Percentiles rank a stretch among this genome's conserved stretches.
These are phyloP conservation scores for Brettanomyces naardenensis DNA, from an alignment of 805 yeast species.

Conservation along the genomic window DNA sequence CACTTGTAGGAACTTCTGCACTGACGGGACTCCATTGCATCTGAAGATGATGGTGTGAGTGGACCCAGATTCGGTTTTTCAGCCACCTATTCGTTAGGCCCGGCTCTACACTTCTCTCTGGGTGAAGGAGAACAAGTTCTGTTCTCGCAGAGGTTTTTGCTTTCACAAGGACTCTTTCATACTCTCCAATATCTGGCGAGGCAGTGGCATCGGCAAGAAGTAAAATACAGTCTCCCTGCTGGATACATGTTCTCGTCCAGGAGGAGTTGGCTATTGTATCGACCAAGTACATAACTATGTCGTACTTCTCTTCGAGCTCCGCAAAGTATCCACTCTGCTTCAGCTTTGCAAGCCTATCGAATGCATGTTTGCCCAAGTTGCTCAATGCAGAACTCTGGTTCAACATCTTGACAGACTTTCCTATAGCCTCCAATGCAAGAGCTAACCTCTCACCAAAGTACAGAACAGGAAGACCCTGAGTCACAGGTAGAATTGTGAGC, in stretches of 20 bases:
- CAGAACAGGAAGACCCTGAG: slow-evolving; percentile 73
- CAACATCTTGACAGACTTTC: slow-evolving; percentile 66
- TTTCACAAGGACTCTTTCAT: slow-evolving; percentile 67
- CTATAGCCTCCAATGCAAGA: slow-evolving; percentile 63
- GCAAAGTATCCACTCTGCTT: slow-evolving; percentile 87
- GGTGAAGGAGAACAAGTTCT: slow-evolving; percentile 77
- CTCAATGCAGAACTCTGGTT: slow-evolving; percentile 75
- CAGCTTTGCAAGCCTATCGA: slow-evolving; percentile 77
- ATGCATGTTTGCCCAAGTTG: slow-evolving; percentile 86
- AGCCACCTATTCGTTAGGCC: slow-evolving; percentile 86
- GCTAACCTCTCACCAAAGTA: slow-evolving; percentile 75
- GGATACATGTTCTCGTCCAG: slow-evolving; percentile 89
- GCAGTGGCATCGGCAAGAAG: slow-evolving; percentile 78
- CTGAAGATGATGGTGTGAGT: slow-evolving; percentile 87
- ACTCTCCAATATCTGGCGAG: slow-evolving; percentile 73
- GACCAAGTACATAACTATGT: slow-evolving; percentile 83
- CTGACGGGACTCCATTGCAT: slow-evolving; percentile 30
- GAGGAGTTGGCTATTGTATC: slow-evolving; percentile 76
- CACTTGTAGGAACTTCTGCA: slow-evolving; percentile 1
- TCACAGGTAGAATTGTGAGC: slow-evolving; percentile 74
- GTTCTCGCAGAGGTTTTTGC: slow-evolving; percentile 80
- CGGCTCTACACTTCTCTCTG: slow-evolving; percentile 72
- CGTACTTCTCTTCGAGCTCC: slow-evolving; percentile 81
- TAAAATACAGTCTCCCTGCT: slow-evolving; percentile 93
- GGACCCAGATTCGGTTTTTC: slow-evolving; percentile 81